phyloP scores from a whole-genome alignment of 495 filamentous ascomycete genomes.

The Penicillium paradoxum region DNA sequence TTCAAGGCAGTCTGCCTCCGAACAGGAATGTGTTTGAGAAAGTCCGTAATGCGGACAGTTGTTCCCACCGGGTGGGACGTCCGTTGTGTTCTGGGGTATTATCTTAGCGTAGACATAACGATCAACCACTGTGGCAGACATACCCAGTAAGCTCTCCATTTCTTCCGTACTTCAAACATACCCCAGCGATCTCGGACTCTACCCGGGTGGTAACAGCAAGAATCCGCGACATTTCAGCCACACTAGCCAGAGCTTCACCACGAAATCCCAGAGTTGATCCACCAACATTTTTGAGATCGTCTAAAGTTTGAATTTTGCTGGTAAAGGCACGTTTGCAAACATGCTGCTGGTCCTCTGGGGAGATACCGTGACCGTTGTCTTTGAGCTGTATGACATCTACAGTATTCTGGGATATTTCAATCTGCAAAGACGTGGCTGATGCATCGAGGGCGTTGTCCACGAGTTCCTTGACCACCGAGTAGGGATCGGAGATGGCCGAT shows the following conservation, averaged over 20 bases:
- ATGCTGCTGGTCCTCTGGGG: constrained; percentile 59
- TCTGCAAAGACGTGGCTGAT: constrained; percentile 61
- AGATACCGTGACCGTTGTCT: constrained; percentile 85
- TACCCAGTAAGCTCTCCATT: constrained; percentile 48
- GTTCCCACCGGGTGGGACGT: constrained; percentile 72
- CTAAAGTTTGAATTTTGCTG: constrained; percentile 73
- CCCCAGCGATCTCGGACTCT: constrained; percentile 64
- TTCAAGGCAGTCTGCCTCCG: constrained; percentile 63
- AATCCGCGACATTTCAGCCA: constrained; percentile 59
- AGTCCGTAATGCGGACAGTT: constrained; percentile 60
- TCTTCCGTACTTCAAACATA: constrained; percentile 44
- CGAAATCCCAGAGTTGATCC: constrained; percentile 78
- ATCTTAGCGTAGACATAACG: not conserved
- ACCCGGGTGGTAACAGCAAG: constrained; percentile 67
- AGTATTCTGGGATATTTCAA: constrained; percentile 71
- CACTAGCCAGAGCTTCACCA: constrained; percentile 80
- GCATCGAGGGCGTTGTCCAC: constrained; percentile 91
- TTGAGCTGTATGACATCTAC: constrained; percentile 81
- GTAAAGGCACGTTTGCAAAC: constrained; percentile 71
- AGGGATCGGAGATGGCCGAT: constrained; percentile 66
- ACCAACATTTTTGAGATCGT: constrained; percentile 63
- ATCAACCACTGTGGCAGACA: not conserved
- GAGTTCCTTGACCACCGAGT: constrained; percentile 80
- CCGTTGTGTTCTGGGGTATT: constrained; percentile 32
- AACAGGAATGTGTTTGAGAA: constrained; percentile 71